These are phyloP conservation scores for Ligustrum vulgare DNA, from an alignment of 257 asterid genomes.

Conservation along the genomic window DNA sequence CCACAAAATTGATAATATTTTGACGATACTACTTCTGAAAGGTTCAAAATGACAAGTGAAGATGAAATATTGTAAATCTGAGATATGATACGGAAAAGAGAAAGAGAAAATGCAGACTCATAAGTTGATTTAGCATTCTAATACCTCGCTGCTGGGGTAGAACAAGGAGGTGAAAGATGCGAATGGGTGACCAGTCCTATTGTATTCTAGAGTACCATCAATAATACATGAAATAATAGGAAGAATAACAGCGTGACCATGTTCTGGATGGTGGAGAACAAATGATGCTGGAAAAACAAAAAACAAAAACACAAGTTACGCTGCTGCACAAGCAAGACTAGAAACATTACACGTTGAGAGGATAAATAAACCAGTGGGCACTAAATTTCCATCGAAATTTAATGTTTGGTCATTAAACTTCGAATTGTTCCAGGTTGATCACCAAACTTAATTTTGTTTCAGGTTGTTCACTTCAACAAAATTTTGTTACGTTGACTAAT, in stretches of 20 bases:
- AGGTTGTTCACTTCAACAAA: background rate
- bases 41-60: background rate
- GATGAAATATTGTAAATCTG: constrained; percentile 10
- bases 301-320: constrained; percentile 28
- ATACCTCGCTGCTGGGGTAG: constrained; percentile 81
- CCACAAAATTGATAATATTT: constrained; percentile 3
- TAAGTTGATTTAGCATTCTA: constrained; percentile 13
- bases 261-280: constrained; percentile 98
- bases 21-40: background rate
- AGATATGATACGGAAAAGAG: constrained; percentile 8
- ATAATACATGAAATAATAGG: constrained; percentile 93
- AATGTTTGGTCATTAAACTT: background rate
- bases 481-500: too few species aligned
- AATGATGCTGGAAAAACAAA: constrained; percentile 72
- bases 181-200: constrained; percentile 73
- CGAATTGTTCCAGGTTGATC: background rate
- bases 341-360: constrained; percentile 8
- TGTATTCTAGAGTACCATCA: constrained; percentile 77
- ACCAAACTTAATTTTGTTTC: background rate
- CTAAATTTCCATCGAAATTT: background rate
- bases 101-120: constrained; percentile 4
- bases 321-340: constrained; percentile 19
- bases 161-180: constrained; percentile 91
- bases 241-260: constrained; percentile 92
- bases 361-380: background rate